Evolutionary conservation across 2,329 filamentous ascomycete genomes (phyloP).

Genomic region (Emmonsiellopsis sp.): DNA sequence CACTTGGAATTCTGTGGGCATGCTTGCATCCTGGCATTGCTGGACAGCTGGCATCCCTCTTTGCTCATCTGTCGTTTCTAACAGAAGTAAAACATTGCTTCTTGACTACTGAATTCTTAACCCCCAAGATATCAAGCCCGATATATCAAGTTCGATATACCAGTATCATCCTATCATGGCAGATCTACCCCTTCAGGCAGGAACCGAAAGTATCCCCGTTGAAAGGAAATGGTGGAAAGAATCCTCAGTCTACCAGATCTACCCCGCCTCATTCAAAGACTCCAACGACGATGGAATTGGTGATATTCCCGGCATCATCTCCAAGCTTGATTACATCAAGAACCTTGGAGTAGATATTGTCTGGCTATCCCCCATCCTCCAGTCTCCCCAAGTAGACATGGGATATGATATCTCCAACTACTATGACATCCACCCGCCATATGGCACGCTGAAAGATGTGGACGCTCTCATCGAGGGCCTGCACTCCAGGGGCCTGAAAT

Average conservation of each 20-base stretch:
- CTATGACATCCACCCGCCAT: conserved; percentile 38
- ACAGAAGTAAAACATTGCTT: too few relatives aligned
- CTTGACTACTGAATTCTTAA: too few relatives aligned
- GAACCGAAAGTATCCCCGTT: background rate
- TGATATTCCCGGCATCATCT: conserved; percentile 51
- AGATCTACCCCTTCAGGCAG: too few relatives aligned
- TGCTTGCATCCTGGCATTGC: too few relatives aligned
- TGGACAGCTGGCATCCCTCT: too few relatives aligned
- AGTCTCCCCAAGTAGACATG: conserved; percentile 39
- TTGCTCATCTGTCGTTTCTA: too few relatives aligned
- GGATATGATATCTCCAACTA: conserved; percentile 44
- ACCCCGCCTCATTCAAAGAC: conserved; percentile 54
- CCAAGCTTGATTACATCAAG: conserved; percentile 47
- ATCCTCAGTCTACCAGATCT: conserved; percentile 52
- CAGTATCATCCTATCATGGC: background rate
- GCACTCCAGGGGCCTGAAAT: conserved; percentile 36
- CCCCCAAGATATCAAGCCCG: too few relatives aligned
- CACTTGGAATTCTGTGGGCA: too few relatives aligned
- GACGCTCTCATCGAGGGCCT: conserved; percentile 36
- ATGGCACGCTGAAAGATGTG: conserved; percentile 36
- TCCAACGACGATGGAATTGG: conserved; percentile 48
- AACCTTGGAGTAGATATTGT: conserved; percentile 35
- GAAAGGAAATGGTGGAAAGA: conserved; percentile 50
- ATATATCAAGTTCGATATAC: too few relatives aligned
- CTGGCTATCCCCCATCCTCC: conserved; percentile 29